These are phyloP conservation scores for Cyclotella kingstonii DNA, from an alignment of 108 stramenopile genomes.

Conservation along the genomic window DNA sequence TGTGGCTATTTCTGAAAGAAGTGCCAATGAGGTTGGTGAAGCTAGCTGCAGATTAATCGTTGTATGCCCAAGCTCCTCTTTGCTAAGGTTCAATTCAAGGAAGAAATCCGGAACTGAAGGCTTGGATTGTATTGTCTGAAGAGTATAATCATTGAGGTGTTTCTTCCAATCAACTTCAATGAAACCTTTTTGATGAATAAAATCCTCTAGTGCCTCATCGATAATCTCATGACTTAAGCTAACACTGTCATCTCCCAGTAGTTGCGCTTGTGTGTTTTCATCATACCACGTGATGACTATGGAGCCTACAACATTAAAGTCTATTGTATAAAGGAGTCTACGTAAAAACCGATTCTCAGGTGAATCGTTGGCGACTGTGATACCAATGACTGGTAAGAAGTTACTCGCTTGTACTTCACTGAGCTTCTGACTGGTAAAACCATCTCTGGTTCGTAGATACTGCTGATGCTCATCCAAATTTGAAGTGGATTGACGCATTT, in stretches of 20 bases:
- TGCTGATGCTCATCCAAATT: neutral
- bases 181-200: constrained; percentile 12
- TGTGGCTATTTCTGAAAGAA: constrained; percentile 32
- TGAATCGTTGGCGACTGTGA: constrained; percentile 37
- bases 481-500: neutral
- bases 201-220: constrained; percentile 24
- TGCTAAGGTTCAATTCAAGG: neutral
- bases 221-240: constrained; percentile 30
- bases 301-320: constrained; percentile 20
- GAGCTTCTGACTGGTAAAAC: neutral
- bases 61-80: neutral
- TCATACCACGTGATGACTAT: constrained; percentile 47
- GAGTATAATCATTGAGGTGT: neutral
- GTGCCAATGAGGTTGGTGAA: constrained; percentile 11
- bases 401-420: neutral
- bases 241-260: constrained; percentile 1
- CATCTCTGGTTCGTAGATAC: neutral
- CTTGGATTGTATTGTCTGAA: too few species aligned
- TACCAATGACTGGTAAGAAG: constrained; percentile 31
- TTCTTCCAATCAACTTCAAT: constrained; percentile 24
- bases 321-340: constrained; percentile 35
- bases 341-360: constrained; percentile 33
- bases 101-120: too few species aligned
- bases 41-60: constrained; percentile 16
- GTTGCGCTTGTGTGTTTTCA: constrained; percentile 27